Base-by-base conservation (phyloP, 306 rosid species). In the Mucuna pruriens region DNA sequence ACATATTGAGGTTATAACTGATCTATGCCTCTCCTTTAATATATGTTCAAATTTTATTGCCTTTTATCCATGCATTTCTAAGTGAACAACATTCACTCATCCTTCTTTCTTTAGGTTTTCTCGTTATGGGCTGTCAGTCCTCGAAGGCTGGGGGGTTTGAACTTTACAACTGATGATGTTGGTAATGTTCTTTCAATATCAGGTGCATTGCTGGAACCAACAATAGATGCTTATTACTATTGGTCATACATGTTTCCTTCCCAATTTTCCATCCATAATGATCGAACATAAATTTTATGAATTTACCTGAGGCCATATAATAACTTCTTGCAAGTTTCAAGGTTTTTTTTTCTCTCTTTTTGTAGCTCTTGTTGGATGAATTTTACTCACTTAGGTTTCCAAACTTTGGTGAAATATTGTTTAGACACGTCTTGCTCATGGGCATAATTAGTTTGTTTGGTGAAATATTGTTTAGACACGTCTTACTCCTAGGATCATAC, bases 81-180 rank as follows among this genome's bases (percentile, higher is more conserved):
- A 12, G 42, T 73, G 60, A 71, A 46, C 45, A 52, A 49, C 40
- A 38, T 69, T 29, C 16, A 39, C 2, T 12, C 31, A 34, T 61
- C 9, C 2, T 81, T 11, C 1, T 70, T 61, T 80, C 57, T 29
- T 42, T 48, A 94, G 98, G 85, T 94, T 84, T 94, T 94, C 86
- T 91, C 98, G 2, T 87, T 92, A 81, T 94, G 98, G 98, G 89
- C 93, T 11, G 93, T 86, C 5, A 88, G 94, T 87, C 91, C 98
- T 81, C 33, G 15, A 36, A 85, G 75, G 63, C 52, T 90, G n/a
- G 96, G 92, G 42, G 97, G 97, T 78, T 79, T 94, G 79, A 84
- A 80, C 88, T 92, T 77, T 34, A 25, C 96, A 73, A 88, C 90
- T 10, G 80, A 84, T 87, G 62, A 80, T 72, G 98, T 94, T 58